phyloP scores from a whole-genome alignment of 2,329 filamentous ascomycete genomes.

The Exophiala aquamarina region DNA sequence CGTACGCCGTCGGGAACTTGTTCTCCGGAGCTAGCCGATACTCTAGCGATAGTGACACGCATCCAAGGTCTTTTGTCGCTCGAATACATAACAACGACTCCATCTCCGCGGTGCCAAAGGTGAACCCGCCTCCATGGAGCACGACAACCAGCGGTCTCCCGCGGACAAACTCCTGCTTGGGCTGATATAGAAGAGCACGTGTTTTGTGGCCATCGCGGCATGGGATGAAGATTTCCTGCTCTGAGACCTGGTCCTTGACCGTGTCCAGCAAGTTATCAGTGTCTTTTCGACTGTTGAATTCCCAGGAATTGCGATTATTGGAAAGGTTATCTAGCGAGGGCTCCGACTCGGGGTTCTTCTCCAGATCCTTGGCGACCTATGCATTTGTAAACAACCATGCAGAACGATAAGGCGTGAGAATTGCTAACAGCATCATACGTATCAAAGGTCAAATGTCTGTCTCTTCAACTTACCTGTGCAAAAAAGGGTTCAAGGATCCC shows the following conservation, averaged over 20 bases:
- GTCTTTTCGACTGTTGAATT: neutral
- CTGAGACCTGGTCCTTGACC: neutral
- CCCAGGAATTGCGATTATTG: neutral
- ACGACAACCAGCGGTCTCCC: constrained; percentile 6
- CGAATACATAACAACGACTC: constrained; percentile 1
- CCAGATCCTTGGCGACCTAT: neutral
- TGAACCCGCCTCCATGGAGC: constrained; percentile 10
- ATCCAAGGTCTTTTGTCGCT: constrained; percentile 2
- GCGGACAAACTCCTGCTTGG: neutral
- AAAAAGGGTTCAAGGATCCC: too few relatives aligned
- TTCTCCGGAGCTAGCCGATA: constrained; percentile 32
- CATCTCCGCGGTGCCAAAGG: constrained; percentile 4
- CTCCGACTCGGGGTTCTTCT: neutral
- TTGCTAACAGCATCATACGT: too few relatives aligned
- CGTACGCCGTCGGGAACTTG: constrained; percentile 25
- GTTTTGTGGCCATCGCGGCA: neutral
- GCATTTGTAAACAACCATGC: too few relatives aligned
- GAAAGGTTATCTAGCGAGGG: neutral
- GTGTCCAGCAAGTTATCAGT: neutral
- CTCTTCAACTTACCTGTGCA: too few relatives aligned
- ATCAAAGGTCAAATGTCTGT: too few relatives aligned
- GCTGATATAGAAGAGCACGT: neutral
- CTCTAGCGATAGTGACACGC: constrained; percentile 26
- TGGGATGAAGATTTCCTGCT: neutral
- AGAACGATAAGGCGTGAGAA: too few relatives aligned